A percentile compares a stretch with the other conserved stretches of the same genome.
These are phyloP conservation scores for Retiboletus fuscus DNA, from an alignment of 1,284 basidiomycete genomes.

Conservation along the genomic window DNA sequence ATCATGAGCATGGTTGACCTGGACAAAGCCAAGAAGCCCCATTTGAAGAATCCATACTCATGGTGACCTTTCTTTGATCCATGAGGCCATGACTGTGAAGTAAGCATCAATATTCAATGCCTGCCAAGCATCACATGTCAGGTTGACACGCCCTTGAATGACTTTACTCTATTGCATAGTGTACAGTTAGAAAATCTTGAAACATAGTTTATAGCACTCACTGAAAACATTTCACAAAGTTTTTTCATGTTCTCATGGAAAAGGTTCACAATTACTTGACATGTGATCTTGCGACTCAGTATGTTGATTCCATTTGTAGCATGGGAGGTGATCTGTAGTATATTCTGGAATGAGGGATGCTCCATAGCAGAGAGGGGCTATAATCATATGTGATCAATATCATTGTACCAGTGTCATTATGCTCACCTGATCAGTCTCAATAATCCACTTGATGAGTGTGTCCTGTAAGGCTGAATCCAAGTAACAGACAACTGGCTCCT, in stretches of 20 bases:
- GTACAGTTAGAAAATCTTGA: neutral
- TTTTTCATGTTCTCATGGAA: neutral
- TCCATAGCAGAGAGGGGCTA: neutral
- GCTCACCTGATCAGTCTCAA: neutral
- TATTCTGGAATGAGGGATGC: neutral
- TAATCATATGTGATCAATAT: neutral
- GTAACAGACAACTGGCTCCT: neutral
- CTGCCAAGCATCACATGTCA: slow-evolving; percentile 25
- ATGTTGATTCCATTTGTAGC: slow-evolving; percentile 3
- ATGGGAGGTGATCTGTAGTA: neutral
- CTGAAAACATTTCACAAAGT: neutral
- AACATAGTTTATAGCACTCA: neutral
- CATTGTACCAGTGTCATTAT: neutral
- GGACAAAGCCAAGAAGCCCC: slow-evolving; percentile 1
- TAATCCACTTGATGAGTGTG: neutral
- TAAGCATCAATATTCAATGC: slow-evolving; percentile 13
- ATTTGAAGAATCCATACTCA: slow-evolving; percentile 5
- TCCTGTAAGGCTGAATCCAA: neutral
- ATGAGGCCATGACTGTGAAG: slow-evolving; percentile 19
- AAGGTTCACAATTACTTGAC: neutral
- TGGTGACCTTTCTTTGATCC: slow-evolving; percentile 7
- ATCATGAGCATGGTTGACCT: slow-evolving; percentile 22
- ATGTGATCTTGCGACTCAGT: neutral
- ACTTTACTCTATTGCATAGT: neutral
- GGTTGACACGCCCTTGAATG: slow-evolving; percentile 8